Conservation (phyloP, 495 filamentous ascomycete genomes). For the Aspergillus ellipticus region DNA sequence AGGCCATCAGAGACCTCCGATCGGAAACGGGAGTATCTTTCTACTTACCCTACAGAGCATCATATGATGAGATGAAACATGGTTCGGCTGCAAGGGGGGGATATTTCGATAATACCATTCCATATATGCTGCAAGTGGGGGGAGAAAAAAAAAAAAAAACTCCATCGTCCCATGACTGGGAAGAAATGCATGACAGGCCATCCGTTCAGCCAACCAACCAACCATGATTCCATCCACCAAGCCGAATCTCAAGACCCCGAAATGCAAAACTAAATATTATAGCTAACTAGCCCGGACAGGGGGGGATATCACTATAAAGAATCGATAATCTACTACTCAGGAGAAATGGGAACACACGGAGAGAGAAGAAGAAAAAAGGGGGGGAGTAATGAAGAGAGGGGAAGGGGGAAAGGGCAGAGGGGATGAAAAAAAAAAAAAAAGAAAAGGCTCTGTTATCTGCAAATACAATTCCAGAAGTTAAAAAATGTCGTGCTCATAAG, state of each 20-base stretch:
- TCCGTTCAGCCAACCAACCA: background rate
- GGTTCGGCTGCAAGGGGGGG: too few relatives aligned
- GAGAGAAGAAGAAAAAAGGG: slow-evolving; percentile 1
- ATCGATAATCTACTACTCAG: slow-evolving; percentile 14
- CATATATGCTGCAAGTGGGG: background rate
- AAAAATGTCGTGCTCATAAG: slow-evolving; percentile 36
- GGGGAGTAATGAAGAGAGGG: background rate
- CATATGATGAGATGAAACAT: too few relatives aligned
- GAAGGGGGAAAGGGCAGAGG: background rate
- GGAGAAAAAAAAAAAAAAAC: background rate
- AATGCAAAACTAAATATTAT: background rate
- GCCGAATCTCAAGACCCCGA: background rate
- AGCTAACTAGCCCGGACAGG: slow-evolving; percentile 1
- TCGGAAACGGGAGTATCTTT: background rate
- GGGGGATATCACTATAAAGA: slow-evolving; percentile 8
- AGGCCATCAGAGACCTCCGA: too few relatives aligned
- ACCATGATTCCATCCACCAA: background rate
- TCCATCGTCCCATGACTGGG: background rate
- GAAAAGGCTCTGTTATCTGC: slow-evolving; percentile 24
- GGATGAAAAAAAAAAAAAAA: slow-evolving; percentile 5
- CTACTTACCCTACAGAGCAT: too few relatives aligned
- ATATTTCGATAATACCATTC: background rate
- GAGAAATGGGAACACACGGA: too few relatives aligned
- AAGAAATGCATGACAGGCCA: background rate
- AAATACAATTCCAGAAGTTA: slow-evolving; percentile 34